Conservation (phyloP, 2,329 filamentous ascomycete genomes). For the Metarhizium brunneum region DNA sequence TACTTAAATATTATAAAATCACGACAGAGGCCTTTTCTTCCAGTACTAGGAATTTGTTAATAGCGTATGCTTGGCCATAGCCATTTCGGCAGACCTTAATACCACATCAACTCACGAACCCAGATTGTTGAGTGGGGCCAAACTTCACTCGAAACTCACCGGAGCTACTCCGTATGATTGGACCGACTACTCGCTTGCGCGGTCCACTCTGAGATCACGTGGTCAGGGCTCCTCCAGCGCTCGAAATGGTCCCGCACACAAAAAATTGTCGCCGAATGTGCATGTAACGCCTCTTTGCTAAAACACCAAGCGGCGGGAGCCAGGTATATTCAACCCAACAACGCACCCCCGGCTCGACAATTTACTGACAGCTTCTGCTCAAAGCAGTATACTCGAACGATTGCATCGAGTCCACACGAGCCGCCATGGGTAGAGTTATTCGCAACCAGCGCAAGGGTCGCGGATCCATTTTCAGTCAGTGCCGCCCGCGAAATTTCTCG, state of each 20-base stretch:
- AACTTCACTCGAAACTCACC: too few species aligned
- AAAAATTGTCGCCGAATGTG: slow-evolving; percentile 24
- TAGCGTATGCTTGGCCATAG: too few species aligned
- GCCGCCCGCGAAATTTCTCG: slow-evolving; percentile 13
- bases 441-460: slow-evolving; percentile 56
- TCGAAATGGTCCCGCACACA: slow-evolving; percentile 23
- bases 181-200: slow-evolving; percentile 5
- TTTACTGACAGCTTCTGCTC: slow-evolving; percentile 5
- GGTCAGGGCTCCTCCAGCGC: slow-evolving; percentile 23
- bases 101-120: too few species aligned
- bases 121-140: too few species aligned
- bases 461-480: slow-evolving; percentile 49
- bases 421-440: slow-evolving; percentile 50
- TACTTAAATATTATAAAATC: too few species aligned
- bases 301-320: slow-evolving; percentile 31
- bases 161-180: background rate
- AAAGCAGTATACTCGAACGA: slow-evolving; percentile 21
- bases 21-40: too few species aligned
- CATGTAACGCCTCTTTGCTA: slow-evolving; percentile 21
- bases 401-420: slow-evolving; percentile 25
- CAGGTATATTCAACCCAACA: slow-evolving; percentile 24
- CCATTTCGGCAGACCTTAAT: too few species aligned
- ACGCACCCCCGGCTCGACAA: slow-evolving; percentile 10
- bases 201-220: slow-evolving; percentile 19
- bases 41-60: too few species aligned